These are phyloP conservation scores for Murraya koenigii DNA, from an alignment of 345 rosid species.

Conservation along the genomic window DNA sequence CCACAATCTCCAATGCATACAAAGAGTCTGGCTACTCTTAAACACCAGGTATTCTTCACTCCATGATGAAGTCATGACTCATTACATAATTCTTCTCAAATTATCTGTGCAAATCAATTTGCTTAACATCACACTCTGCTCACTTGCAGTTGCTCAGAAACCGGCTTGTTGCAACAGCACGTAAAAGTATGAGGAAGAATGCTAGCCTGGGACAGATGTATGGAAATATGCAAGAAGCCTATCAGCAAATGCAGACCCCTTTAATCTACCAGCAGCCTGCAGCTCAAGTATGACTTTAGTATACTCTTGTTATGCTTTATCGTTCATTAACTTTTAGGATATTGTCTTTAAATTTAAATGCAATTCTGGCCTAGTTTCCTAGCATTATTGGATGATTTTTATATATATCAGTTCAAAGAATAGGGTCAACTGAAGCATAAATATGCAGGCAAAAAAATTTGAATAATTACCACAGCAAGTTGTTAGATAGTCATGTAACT, in stretches of 20 bases:
- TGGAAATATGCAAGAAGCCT: conserved; percentile 76
- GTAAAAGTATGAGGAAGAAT: conserved; percentile 59
- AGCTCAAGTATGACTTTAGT: conserved; percentile 17
- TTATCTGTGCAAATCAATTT: background rate
- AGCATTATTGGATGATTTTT: background rate
- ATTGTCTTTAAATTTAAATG: background rate
- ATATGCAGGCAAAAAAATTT: background rate
- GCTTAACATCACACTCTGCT: background rate
- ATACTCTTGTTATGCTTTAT: background rate
- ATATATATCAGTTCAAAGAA: background rate
- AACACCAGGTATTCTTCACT: conserved; percentile 62
- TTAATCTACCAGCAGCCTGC: conserved; percentile 61
- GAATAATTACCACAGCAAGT: background rate
- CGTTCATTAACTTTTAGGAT: background rate
- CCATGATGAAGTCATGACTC: background rate
- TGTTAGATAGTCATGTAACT: background rate
- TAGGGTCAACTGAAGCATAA: background rate
- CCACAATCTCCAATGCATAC: conserved; percentile 94
- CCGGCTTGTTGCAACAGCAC: conserved; percentile 67
- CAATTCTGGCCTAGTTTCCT: background rate
- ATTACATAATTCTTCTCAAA: background rate
- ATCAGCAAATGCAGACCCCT: conserved; percentile 90
- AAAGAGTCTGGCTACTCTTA: conserved; percentile 75
- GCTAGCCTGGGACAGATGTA: conserved; percentile 82
- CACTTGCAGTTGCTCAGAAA: conserved; percentile 72